Base-by-base conservation (phyloP, 2,329 filamentous ascomycete species). In the Leptosphaerulina australis region DNA sequence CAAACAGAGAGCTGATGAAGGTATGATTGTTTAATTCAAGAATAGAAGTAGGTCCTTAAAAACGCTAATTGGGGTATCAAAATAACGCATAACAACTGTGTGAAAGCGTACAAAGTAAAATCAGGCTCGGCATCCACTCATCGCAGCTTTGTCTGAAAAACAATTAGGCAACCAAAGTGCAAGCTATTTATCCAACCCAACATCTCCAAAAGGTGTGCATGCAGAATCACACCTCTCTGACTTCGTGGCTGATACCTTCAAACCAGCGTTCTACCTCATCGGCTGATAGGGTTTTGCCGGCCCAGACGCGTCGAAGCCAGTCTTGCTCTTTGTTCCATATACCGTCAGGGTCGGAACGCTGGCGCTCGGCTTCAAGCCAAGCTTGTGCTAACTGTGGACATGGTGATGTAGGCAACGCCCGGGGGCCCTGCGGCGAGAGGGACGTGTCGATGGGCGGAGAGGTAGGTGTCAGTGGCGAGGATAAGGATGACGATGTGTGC, bases 291-390 rank as follows among this genome's bases (percentile, higher is more conserved):
- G 12, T 15, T 14, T 30, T 30, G 29, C 29, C 29, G 12, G 4
- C 9, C 29, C 29, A 30, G 29, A 30, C 29, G 9, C 9, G 29
- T 9, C 29, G 29, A 4, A 15, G 8, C 26, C 26, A 53, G 17
- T 44, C 24, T 21, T 28, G 22, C 50, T 44, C 50, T 34, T 49
- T 41, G n/a, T 44, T 31, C 37, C 44, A 53, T 30, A 12, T 39
- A 17, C 34, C 11, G 15, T 40, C 5, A 25, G 37, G 34, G 17
- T 49, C 44, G 9, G 39, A 53, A 20, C 44, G 44, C 34, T 44
- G 44, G 38, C 38, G 44, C 40, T 53, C 44, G 5, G 8, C 4
- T 17, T 48, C 31, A 20, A 53, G 39, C 44, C 44, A 49, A 12
- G 33, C 31, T 44, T 49, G 44, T 44, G 44, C 50, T 4, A 44